phyloP scores from a whole-genome alignment of 1,139 yeast species.

The Dujonia santamariae region DNA sequence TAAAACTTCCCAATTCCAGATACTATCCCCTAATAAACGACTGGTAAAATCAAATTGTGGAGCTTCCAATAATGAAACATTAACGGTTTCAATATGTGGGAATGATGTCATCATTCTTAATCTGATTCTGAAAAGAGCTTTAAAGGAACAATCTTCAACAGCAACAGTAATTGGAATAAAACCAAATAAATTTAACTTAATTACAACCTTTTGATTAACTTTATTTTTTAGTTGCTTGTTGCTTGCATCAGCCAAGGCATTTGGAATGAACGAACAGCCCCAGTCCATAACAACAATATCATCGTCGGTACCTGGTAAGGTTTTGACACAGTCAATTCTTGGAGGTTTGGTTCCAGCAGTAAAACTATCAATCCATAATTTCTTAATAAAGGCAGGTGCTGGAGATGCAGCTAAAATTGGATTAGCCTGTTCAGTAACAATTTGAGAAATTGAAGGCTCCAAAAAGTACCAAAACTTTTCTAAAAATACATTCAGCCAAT shows the following conservation, averaged over 20 bases:
- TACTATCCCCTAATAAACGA: constrained; percentile 67
- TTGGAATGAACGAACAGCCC: constrained; percentile 89
- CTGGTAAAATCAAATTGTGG: constrained; percentile 84
- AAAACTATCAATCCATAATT: constrained; percentile 81
- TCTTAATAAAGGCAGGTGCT: constrained; percentile 80
- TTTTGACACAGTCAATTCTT: constrained; percentile 83
- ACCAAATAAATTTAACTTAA: constrained; percentile 68
- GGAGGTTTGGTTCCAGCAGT: constrained; percentile 96
- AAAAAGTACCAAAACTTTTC: constrained; percentile 88
- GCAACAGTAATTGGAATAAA: constrained; percentile 55
- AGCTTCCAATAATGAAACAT: constrained; percentile 77
- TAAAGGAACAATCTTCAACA: constrained; percentile 60
- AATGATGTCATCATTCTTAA: constrained; percentile 84
- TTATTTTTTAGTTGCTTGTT: constrained; percentile 78
- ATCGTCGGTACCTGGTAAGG: constrained; percentile 80
- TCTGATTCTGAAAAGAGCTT: constrained; percentile 72
- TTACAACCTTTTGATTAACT: constrained; percentile 75
- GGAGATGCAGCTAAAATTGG: constrained; percentile 73
- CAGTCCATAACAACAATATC: constrained; percentile 97
- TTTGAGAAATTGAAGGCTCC: constrained; percentile 88
- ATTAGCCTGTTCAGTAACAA: constrained; percentile 81
- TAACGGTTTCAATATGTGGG: constrained; percentile 91
- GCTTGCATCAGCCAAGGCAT: constrained; percentile 77
- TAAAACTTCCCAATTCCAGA: constrained; percentile 84
- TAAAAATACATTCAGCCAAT: constrained; percentile 86